Evolutionary conservation across 179 eudicot genomes (phyloP).

Genomic region (Beta corolliflora): DNA sequence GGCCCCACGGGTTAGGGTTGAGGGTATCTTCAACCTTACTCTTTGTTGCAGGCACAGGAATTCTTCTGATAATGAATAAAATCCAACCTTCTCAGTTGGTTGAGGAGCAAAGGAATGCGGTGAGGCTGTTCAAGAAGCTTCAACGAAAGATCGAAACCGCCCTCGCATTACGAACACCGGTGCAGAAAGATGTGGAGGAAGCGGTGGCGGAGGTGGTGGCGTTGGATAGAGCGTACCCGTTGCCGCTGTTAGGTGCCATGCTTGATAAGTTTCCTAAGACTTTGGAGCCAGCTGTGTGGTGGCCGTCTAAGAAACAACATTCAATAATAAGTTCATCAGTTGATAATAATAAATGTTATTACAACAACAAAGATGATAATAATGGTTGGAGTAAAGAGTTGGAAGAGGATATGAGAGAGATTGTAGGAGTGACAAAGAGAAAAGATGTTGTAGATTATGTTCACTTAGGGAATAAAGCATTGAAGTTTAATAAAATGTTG

Average conservation of each 20-base stretch:
- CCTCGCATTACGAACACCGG: background rate
- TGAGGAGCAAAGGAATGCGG: slow-evolving; percentile 54
- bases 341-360: background rate
- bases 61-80: slow-evolving; percentile 37
- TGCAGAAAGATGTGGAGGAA: slow-evolving; percentile 29
- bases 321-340: too few relatives aligned
- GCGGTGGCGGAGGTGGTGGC: slow-evolving; percentile 44
- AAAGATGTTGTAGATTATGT: slow-evolving; percentile 52
- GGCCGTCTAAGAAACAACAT: slow-evolving; percentile 27
- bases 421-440: slow-evolving; percentile 32
- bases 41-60: slow-evolving; percentile 28
- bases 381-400: slow-evolving; percentile 56
- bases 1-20: background rate
- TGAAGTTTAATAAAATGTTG: slow-evolving; percentile 47
- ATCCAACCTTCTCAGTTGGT: slow-evolving; percentile 49
- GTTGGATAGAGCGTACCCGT: slow-evolving; percentile 55
- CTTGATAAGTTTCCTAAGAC: slow-evolving; percentile 45
- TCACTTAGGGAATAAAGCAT: slow-evolving; percentile 51
- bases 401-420: slow-evolving; percentile 53
- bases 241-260: slow-evolving; percentile 52
- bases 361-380: too few relatives aligned
- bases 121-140: slow-evolving; percentile 43
- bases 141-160: slow-evolving; percentile 24
- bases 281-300: slow-evolving; percentile 48
- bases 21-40: slow-evolving; percentile 31